Percentiles rank a stretch among this genome's conserved stretches.
Evolutionary conservation across 768 basidiomycete genomes (phyloP).

Genomic region (Lenzites betulinus): DNA sequence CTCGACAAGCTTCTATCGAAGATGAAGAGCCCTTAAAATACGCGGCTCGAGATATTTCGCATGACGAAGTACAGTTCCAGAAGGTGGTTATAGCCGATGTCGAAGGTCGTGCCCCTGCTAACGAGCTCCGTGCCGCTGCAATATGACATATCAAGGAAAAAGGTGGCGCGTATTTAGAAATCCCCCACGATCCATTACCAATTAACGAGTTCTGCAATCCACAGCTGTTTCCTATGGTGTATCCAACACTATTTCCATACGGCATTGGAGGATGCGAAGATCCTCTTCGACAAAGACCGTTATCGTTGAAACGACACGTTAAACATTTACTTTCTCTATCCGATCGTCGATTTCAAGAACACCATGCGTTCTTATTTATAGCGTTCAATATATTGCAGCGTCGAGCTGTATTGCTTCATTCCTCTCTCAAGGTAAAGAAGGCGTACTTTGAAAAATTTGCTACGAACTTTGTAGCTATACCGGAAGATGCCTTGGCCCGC

Average conservation of each 20-base stretch:
- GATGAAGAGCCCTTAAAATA: too few relatives aligned
- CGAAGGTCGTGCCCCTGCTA: constrained; percentile 26
- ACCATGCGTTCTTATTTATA: constrained; percentile 44
- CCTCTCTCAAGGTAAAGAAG: constrained; percentile 31
- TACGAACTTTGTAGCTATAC: neutral
- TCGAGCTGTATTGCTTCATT: constrained; percentile 33
- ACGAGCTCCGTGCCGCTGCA: constrained; percentile 37
- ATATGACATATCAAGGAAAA: constrained; percentile 35
- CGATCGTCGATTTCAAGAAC: constrained; percentile 37
- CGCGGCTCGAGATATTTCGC: neutral
- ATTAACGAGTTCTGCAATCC: constrained; percentile 42
- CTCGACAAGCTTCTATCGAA: too few relatives aligned
- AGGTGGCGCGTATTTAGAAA: constrained; percentile 30
- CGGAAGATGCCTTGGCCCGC: neutral
- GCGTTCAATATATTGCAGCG: constrained; percentile 45
- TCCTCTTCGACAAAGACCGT: neutral
- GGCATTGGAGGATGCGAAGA: constrained; percentile 47
- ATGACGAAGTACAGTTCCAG: neutral
- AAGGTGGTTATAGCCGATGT: constrained; percentile 34
- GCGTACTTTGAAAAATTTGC: neutral
- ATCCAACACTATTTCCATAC: constrained; percentile 46
- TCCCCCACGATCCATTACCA: constrained; percentile 35
- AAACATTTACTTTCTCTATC: constrained; percentile 35
- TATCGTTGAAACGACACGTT: constrained; percentile 27
- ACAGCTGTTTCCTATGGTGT: constrained; percentile 42